phyloP scores from a whole-genome alignment of 768 basidiomycete genomes.

The Dendrothele bispora region DNA sequence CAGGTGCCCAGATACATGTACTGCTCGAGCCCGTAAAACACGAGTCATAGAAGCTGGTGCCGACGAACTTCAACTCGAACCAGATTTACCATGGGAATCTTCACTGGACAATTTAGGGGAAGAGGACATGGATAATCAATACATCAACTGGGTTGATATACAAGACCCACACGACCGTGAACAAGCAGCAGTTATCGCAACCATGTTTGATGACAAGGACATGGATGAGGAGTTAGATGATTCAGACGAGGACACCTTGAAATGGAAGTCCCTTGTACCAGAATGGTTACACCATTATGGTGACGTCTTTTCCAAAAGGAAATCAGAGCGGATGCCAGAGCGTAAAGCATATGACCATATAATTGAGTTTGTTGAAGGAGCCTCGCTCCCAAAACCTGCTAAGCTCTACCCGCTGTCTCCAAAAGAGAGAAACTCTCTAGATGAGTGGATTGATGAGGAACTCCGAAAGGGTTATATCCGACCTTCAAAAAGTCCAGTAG shows the following conservation, averaged over 20 bases:
- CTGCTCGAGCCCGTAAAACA: constrained; percentile 2
- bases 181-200: neutral
- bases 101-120: neutral
- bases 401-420: constrained; percentile 29
- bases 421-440: constrained; percentile 20
- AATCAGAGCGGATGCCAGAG: constrained; percentile 24
- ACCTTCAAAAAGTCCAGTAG: constrained; percentile 17
- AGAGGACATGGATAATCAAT: neutral
- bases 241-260: constrained; percentile 2
- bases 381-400: constrained; percentile 18
- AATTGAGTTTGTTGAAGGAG: constrained; percentile 30
- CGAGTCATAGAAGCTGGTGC: neutral
- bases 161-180: neutral
- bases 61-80: neutral
- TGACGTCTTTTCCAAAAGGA: constrained; percentile 22
- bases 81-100: neutral
- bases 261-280: constrained; percentile 16
- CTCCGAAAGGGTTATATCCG: constrained; percentile 20
- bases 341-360: constrained; percentile 24
- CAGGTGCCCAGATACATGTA: constrained; percentile 7
- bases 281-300: constrained; percentile 17
- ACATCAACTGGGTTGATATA: neutral
- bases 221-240: neutral
- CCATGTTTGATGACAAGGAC: constrained; percentile 4
- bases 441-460: neutral